Conservation (phyloP, 768 basidiomycete species). For the Serendipita indica region DNA sequence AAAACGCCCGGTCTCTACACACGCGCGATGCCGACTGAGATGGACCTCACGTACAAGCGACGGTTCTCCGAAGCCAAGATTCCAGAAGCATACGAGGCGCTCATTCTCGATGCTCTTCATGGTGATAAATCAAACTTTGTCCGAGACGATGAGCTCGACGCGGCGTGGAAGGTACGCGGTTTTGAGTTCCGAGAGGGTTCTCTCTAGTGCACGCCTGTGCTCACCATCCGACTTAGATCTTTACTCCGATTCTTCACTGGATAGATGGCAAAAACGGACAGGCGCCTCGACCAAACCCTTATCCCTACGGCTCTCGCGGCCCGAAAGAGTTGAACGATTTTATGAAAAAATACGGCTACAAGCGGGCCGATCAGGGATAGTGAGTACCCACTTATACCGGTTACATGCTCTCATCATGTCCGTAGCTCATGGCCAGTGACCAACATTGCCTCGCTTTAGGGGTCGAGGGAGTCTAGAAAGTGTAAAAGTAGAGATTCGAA, state of each 20-base stretch:
- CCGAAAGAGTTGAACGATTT: conserved; percentile 71
- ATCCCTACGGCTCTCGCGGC: conserved; percentile 93
- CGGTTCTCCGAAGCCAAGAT: conserved; percentile 84
- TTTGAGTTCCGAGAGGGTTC: neutral
- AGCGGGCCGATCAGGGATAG: conserved; percentile 54
- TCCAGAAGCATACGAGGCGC: conserved; percentile 90
- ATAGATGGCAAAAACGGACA: conserved; percentile 66
- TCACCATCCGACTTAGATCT: conserved; percentile 40
- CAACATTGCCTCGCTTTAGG: conserved; percentile 43
- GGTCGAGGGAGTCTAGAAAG: neutral
- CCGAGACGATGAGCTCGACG: conserved; percentile 90
- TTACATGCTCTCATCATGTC: conserved; percentile 5
- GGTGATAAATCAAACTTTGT: conserved; percentile 99
- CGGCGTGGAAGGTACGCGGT: conserved; percentile 79
- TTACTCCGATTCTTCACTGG: conserved; percentile 91
- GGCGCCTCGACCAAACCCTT: conserved; percentile 55
- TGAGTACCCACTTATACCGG: conserved; percentile 29
- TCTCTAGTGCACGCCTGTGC: neutral
- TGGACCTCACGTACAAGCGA: conserved; percentile 96
- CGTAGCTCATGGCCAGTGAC: conserved; percentile 61
- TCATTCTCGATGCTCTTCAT: conserved; percentile 88
- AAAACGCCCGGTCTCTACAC: conserved; percentile 88
- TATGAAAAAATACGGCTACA: conserved; percentile 62
- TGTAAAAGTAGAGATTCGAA: neutral
- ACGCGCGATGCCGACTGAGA: conserved; percentile 84